Percentiles rank a stretch among this genome's conserved stretches.
phyloP scores from a whole-genome alignment of 2,329 filamentous ascomycete genomes.

The Tolypocladium nubicola region DNA sequence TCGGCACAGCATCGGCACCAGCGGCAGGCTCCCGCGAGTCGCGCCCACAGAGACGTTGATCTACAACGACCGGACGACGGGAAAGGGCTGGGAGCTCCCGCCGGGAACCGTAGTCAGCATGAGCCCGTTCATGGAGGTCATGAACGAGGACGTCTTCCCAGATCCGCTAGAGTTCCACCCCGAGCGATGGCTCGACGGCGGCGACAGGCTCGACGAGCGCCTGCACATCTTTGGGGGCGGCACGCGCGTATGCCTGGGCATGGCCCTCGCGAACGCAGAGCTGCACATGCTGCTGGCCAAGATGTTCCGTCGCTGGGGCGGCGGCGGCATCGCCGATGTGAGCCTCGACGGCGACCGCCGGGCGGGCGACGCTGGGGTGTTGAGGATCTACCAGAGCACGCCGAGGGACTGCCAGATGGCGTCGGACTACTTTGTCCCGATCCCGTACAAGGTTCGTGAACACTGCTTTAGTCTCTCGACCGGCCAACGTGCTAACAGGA shows the following conservation, averaged over 20 bases:
- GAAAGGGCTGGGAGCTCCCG: slow-evolving; percentile 18
- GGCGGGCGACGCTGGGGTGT: slow-evolving; percentile 19
- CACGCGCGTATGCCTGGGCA: slow-evolving; percentile 23
- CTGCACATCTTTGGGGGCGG: slow-evolving; percentile 24
- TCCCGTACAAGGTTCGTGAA: slow-evolving; percentile 23
- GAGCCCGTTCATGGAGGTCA: slow-evolving; percentile 25
- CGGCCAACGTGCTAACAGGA: background rate
- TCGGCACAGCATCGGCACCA: slow-evolving; percentile 36
- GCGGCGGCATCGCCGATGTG: slow-evolving; percentile 18
- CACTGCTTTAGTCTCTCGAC: background rate
- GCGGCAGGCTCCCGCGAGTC: slow-evolving; percentile 35
- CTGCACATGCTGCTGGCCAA: slow-evolving; percentile 25
- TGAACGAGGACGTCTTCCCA: slow-evolving; percentile 20
- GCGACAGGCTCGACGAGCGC: slow-evolving; percentile 20
- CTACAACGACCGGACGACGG: slow-evolving; percentile 15
- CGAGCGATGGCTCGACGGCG: slow-evolving; percentile 24
- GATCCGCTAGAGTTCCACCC: slow-evolving; percentile 21
- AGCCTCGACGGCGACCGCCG: slow-evolving; percentile 19
- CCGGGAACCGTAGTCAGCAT: slow-evolving; percentile 24
- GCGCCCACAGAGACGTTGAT: slow-evolving; percentile 26
- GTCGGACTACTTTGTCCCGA: slow-evolving; percentile 27
- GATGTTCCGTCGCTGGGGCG: slow-evolving; percentile 26
- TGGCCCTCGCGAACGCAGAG: slow-evolving; percentile 27
- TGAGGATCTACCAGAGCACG: slow-evolving; percentile 24
- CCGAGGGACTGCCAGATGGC: slow-evolving; percentile 23